Percentiles rank a stretch among this genome's conserved stretches.
Conservation (phyloP, 2,329 filamentous ascomycete species). For the Rhinocladiella similis region DNA sequence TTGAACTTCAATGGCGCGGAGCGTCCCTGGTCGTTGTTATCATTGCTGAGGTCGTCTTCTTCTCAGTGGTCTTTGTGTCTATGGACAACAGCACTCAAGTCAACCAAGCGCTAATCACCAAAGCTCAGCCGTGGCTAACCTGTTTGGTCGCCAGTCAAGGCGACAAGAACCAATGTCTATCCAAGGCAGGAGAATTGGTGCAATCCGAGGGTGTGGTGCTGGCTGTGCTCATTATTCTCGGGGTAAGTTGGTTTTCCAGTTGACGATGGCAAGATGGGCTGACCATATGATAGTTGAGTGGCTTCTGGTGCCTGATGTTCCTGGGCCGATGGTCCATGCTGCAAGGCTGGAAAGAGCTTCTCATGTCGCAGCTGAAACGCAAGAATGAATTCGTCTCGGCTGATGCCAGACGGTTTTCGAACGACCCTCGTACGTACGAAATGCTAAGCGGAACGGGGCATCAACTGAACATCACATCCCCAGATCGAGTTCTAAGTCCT, state of each 20-base stretch:
- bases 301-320: slow-evolving; percentile 80
- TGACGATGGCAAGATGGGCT: slow-evolving; percentile 26
- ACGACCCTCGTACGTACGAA: slow-evolving; percentile 71
- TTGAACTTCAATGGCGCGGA: slow-evolving; percentile 91
- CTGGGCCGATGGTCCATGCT: slow-evolving; percentile 84
- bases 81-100: slow-evolving; percentile 70
- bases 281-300: slow-evolving; percentile 63
- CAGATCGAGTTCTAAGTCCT: slow-evolving; percentile 30
- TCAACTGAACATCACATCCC: slow-evolving; percentile 32
- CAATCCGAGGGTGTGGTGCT: slow-evolving; percentile 75
- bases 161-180: slow-evolving; percentile 67
- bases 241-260: slow-evolving; percentile 55
- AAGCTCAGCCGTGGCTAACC: slow-evolving; percentile 65
- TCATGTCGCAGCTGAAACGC: slow-evolving; percentile 49
- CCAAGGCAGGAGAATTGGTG: slow-evolving; percentile 60
- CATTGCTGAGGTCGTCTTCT: slow-evolving; percentile 88
- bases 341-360: slow-evolving; percentile 73
- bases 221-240: slow-evolving; percentile 79
- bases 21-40: slow-evolving; percentile 89
- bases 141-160: slow-evolving; percentile 65
- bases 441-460: slow-evolving; percentile 57
- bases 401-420: slow-evolving; percentile 67
- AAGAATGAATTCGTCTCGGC: slow-evolving; percentile 83
- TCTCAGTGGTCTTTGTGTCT: slow-evolving; percentile 86
- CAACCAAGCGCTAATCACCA: slow-evolving; percentile 55